These are phyloP conservation scores for Tolypocladium nubicola DNA, from an alignment of 2,329 filamentous ascomycete genomes.

Conservation along the genomic window DNA sequence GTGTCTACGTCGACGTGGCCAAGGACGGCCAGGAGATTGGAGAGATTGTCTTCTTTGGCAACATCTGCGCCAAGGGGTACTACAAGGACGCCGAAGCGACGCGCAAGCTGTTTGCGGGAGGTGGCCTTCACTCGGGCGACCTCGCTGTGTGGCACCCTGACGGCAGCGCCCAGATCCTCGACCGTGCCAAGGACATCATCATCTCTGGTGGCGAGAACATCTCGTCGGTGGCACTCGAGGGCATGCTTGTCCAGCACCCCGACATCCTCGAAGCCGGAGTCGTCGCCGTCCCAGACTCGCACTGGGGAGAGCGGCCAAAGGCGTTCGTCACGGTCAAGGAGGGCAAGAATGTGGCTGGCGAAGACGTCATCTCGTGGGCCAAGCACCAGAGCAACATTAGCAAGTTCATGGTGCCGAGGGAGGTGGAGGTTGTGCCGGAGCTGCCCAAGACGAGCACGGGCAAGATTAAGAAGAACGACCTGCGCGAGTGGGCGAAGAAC, in stretches of 20 bases:
- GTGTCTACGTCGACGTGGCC: conserved; percentile 34
- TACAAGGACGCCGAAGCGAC: conserved; percentile 85
- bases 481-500: conserved; percentile 66
- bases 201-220: conserved; percentile 98
- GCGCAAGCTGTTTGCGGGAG: conserved; percentile 75
- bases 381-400: conserved; percentile 71
- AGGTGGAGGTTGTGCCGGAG: conserved; percentile 71
- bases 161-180: conserved; percentile 82
- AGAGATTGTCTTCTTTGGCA: conserved; percentile 71
- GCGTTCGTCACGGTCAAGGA: conserved; percentile 77
- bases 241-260: conserved; percentile 79
- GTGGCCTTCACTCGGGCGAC: conserved; percentile 81
- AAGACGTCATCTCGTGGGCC: conserved; percentile 78
- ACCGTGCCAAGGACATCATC: conserved; percentile 95
- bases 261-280: conserved; percentile 86
- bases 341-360: conserved; percentile 35
- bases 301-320: conserved; percentile 95
- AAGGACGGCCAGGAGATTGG: conserved; percentile 39
- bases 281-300: conserved; percentile 73
- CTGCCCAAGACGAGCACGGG: conserved; percentile 95
- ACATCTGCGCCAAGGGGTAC: conserved; percentile 87
- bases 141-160: conserved; percentile 89
- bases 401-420: conserved; percentile 74
- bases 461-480: conserved; percentile 90
- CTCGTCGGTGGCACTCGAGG: conserved; percentile 83